Conservation (phyloP, 495 filamentous ascomycete genomes). For the Penicillium ochrochloron region DNA sequence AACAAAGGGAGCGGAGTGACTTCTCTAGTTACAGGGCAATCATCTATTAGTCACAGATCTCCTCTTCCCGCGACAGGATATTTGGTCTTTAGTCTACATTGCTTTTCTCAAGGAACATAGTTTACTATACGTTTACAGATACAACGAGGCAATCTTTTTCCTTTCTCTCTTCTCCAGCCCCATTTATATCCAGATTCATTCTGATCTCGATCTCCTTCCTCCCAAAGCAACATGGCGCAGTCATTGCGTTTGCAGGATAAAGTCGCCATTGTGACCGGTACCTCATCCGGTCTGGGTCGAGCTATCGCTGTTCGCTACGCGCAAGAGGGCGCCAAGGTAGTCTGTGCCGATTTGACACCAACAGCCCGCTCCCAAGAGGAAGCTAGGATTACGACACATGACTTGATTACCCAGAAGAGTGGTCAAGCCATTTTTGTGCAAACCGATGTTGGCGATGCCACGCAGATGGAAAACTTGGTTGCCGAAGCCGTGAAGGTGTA, state of each 20-base stretch:
- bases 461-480: constrained; percentile 45
- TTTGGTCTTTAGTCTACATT: background rate
- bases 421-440: constrained; percentile 50
- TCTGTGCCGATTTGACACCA: constrained; percentile 53
- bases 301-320: constrained; percentile 51
- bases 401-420: constrained; percentile 42
- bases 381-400: constrained; percentile 42
- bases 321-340: constrained; percentile 49
- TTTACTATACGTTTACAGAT: background rate
- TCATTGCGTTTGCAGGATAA: constrained; percentile 36
- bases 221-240: constrained; percentile 3
- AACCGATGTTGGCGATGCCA: constrained; percentile 48
- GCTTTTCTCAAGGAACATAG: too few relatives aligned
- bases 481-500: constrained; percentile 39
- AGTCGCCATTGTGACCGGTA: constrained; percentile 54
- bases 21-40: background rate
- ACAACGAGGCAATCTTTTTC: background rate
- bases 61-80: too few relatives aligned
- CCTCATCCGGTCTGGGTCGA: constrained; percentile 53
- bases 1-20: background rate
- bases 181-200: background rate
- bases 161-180: background rate
- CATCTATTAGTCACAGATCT: background rate
- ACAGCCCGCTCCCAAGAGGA: constrained; percentile 36
- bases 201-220: background rate